These are phyloP conservation scores for Nigrospora sphaerica DNA, from an alignment of 2,329 filamentous ascomycete species.

Conservation along the genomic window DNA sequence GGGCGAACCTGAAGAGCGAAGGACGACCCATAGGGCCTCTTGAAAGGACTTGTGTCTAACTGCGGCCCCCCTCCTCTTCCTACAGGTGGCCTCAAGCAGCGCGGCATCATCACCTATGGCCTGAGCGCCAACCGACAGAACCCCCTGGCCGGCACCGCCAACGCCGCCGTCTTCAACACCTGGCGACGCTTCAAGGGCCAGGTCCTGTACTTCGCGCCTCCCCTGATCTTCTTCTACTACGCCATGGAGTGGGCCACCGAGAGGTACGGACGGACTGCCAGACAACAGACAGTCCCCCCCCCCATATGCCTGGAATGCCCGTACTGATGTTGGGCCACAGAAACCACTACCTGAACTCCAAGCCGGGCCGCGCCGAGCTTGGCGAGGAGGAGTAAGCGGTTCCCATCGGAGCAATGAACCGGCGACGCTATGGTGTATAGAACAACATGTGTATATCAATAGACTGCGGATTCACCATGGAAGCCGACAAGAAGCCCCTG, in stretches of 20 bases:
- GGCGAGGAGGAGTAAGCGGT: conserved; percentile 3
- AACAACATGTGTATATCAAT: conserved; percentile 8
- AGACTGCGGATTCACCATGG: conserved; percentile 2
- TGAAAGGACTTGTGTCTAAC: neutral
- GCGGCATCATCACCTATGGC: conserved; percentile 62
- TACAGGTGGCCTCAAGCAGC: conserved; percentile 52
- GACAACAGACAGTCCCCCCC: too few relatives aligned
- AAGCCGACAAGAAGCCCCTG: neutral
- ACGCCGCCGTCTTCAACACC: conserved; percentile 89
- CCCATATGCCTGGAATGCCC: neutral
- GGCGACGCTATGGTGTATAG: conserved; percentile 1
- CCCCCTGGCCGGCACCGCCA: conserved; percentile 65
- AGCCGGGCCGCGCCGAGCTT: conserved; percentile 6
- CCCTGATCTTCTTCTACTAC: conserved; percentile 46
- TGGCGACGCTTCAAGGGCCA: conserved; percentile 79
- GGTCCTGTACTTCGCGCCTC: conserved; percentile 80
- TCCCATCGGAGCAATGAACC: neutral
- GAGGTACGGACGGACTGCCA: too few relatives aligned
- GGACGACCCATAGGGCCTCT: too few relatives aligned
- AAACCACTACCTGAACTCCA: conserved; percentile 10
- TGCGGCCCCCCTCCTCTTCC: neutral
- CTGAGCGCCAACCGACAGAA: conserved; percentile 83
- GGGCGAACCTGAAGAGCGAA: too few relatives aligned
- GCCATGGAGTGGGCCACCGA: too few relatives aligned
- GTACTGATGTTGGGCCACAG: neutral